phyloP scores from a whole-genome alignment of 2,329 filamentous ascomycete species.

The Aspergillus pseudoviridinutans region DNA sequence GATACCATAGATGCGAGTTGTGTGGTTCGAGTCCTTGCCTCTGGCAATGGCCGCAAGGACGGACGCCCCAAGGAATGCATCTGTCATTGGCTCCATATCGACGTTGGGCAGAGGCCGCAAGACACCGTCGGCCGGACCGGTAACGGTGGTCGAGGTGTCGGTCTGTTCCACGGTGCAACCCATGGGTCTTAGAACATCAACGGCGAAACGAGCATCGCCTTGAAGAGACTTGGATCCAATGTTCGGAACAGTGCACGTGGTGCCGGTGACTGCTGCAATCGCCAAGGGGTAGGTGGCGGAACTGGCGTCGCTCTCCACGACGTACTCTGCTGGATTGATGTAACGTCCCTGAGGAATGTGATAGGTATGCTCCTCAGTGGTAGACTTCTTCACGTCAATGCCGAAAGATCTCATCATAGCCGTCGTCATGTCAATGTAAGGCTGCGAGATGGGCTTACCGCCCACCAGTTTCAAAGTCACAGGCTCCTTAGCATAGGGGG shows the following conservation, averaged over 20 bases:
- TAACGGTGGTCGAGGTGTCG: constrained; percentile 83
- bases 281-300: constrained; percentile 95
- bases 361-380: constrained; percentile 82
- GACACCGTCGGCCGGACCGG: constrained; percentile 70
- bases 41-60: constrained; percentile 85
- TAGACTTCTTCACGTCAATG: constrained; percentile 70
- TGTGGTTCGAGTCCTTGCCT: constrained; percentile 57
- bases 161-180: constrained; percentile 87
- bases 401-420: constrained; percentile 96
- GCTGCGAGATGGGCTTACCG: constrained; percentile 95
- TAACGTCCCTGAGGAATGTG: constrained; percentile 85
- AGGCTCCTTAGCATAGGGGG: constrained; percentile 90
- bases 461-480: constrained; percentile 87
- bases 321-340: constrained; percentile 77
- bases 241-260: constrained; percentile 92
- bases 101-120: constrained; percentile 75
- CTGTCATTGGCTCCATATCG: constrained; percentile 99
- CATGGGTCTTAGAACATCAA: constrained; percentile 88
- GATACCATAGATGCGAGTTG: constrained; percentile 86
- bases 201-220: constrained; percentile 89
- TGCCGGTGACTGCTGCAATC: constrained; percentile 91
- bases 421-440: constrained; percentile 98
- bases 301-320: constrained; percentile 94
- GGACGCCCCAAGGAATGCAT: constrained; percentile 93
- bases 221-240: constrained; percentile 90